Evolutionary conservation across 306 rosid species (phyloP), one percentile per base, ranked within the genome.

Genomic region (Hippophae gyantsensis): DNA sequence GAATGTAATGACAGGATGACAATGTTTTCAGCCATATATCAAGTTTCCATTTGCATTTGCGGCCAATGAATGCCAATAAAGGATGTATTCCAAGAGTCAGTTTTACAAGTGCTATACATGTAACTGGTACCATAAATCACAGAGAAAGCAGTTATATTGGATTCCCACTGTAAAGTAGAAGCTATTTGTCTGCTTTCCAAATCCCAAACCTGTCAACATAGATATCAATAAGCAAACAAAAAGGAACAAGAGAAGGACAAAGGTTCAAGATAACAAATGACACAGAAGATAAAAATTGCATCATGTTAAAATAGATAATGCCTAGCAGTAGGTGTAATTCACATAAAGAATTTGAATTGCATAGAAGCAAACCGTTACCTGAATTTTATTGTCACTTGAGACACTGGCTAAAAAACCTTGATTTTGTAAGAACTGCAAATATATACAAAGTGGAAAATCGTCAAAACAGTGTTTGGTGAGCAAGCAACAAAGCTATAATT

Each of bases 141-240:
- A 72, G 95, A 78, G 82, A 90, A 90, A 42, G 97, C 77, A 77
- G 97, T 90, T 76, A 90, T 80, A 62, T 81, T 77, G 75, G 90
- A 86, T 75, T 77, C 97, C 97, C 97, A 90, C 59, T 75, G 77
- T 68, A 90, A 69, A 62, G 82, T 58, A 64, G 86, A 77, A 78
- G 86, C 94, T 58, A 84, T 56, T 71, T 58, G 76, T 70, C 84
- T 82, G 71, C 61, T 78, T 76, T 85, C 94, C 82, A 90, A 73
- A 76, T 90, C 94, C 97, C 95, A 90, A 74, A 90, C 94, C 95
- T 90, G 82, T 61, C 81, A 74, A 69, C 59, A 77, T 77, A 72
- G 75, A 65, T 61, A 83, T 76, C 73, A 66, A 47, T 73, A 69
- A 68, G 61, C 52, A 8, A 70, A 69, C 11, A 55, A 67, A 62